Evolutionary conservation across 2,329 filamentous ascomycete genomes (phyloP).

Genomic region (Setomelanomma holmii): DNA sequence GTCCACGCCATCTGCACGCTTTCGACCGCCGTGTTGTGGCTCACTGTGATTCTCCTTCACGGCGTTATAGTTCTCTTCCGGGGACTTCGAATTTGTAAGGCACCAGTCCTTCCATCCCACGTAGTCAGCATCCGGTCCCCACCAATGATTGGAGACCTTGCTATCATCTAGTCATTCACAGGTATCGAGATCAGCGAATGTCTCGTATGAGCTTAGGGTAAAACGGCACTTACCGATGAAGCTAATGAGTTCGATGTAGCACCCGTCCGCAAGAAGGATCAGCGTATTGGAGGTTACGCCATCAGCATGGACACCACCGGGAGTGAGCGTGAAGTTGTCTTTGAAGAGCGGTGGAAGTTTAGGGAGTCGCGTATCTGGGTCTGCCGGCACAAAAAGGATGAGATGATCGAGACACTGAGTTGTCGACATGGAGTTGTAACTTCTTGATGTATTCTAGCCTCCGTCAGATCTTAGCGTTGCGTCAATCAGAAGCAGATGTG

Average conservation of each 20-base stretch:
- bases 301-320: conserved; percentile 68
- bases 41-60: conserved; percentile 54
- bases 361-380: conserved; percentile 54
- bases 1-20: conserved; percentile 61
- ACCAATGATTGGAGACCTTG: conserved; percentile 62
- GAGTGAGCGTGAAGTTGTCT: conserved; percentile 63
- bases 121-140: conserved; percentile 62
- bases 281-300: conserved; percentile 68
- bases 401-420: conserved; percentile 65
- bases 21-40: conserved; percentile 62
- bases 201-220: not conserved
- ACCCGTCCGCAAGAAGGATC: conserved; percentile 68
- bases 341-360: conserved; percentile 56
- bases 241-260: conserved; percentile 71
- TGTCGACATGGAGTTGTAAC: conserved; percentile 2
- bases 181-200: not conserved
- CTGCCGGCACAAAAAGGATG: conserved; percentile 67
- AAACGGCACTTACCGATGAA: conserved; percentile 52
- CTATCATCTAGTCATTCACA: conserved; percentile 40
- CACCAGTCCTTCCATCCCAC: conserved; percentile 68
- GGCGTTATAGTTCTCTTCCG: conserved; percentile 15
- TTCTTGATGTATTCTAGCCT: too few relatives aligned
- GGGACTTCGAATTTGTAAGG: conserved; percentile 34
- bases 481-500: too few relatives aligned
- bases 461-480: too few relatives aligned